Evolutionary conservation across 495 filamentous ascomycete genomes (phyloP).

Genomic region (Diplogelasinospora grovesii): DNA sequence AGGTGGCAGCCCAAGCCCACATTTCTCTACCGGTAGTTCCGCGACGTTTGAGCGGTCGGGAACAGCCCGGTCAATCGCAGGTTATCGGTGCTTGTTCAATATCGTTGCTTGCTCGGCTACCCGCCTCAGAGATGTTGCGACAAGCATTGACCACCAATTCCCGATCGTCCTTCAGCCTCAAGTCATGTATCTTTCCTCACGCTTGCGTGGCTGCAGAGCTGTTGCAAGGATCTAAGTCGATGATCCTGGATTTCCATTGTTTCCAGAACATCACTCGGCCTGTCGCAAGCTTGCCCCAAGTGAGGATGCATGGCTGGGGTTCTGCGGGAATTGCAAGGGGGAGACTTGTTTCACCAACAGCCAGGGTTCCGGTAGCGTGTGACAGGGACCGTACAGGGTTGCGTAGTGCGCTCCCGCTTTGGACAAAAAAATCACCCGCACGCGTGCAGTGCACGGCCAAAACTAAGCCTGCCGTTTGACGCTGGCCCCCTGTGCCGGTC

Average conservation of each 20-base stretch:
- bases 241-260: conserved; percentile 24
- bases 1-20: too few species aligned
- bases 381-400: conserved; percentile 27
- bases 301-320: conserved; percentile 19
- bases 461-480: conserved; percentile 10
- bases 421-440: conserved; percentile 10
- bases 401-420: conserved; percentile 22
- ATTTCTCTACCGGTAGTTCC: conserved; percentile 3
- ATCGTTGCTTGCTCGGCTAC: background rate
- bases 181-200: too few species aligned
- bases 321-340: conserved; percentile 31
- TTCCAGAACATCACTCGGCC: conserved; percentile 30
- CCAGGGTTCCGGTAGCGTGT: conserved; percentile 28
- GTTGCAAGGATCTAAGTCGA: conserved; percentile 9
- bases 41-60: background rate
- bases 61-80: background rate
- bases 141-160: background rate
- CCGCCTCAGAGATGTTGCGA: background rate
- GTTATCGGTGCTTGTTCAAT: background rate
- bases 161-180: background rate
- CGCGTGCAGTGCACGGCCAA: conserved; percentile 10
- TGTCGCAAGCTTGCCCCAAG: conserved; percentile 26
- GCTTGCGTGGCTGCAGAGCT: conserved; percentile 12
- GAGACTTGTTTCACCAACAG: conserved; percentile 33
- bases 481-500: conserved; percentile 4